These are phyloP conservation scores for Henningerozyma blattae DNA, from an alignment of 805 yeast species.

Conservation along the genomic window DNA sequence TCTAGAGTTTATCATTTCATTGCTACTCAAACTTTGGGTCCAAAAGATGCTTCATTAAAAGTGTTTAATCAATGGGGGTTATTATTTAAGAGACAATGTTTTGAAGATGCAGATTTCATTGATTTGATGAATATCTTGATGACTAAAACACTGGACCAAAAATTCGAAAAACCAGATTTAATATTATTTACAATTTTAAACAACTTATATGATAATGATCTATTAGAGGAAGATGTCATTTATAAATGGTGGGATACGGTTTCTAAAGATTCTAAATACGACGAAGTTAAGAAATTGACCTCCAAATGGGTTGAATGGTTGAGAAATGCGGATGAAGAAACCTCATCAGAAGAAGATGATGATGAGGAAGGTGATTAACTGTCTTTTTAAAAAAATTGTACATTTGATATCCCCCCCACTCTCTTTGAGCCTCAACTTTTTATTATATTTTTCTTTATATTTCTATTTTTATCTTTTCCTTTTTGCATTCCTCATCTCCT, in stretches of 20 bases:
- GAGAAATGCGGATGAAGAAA: slow-evolving; percentile 60
- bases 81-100: slow-evolving; percentile 76
- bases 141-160: slow-evolving; percentile 17
- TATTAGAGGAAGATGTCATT: slow-evolving; percentile 71
- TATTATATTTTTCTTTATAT: too few relatives aligned
- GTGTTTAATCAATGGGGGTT: slow-evolving; percentile 73
- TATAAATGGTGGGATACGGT: slow-evolving; percentile 65
- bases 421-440: too few relatives aligned
- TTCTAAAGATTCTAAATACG: slow-evolving; percentile 29
- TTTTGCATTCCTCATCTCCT: too few relatives aligned
- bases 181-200: slow-evolving; percentile 32
- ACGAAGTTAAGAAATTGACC: slow-evolving; percentile 44
- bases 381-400: too few relatives aligned
- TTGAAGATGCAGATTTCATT: slow-evolving; percentile 64
- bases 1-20: slow-evolving; percentile 61
- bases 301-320: slow-evolving; percentile 81
- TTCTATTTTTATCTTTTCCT: too few relatives aligned
- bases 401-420: too few relatives aligned
- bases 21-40: slow-evolving; percentile 62
- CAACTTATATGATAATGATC: slow-evolving; percentile 68
- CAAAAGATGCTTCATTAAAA: slow-evolving; percentile 64
- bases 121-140: slow-evolving; percentile 48
- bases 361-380: slow-evolving; percentile 17
- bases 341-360: slow-evolving; percentile 41
- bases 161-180: slow-evolving; percentile 25